Percentiles rank a stretch among this genome's conserved stretches.
Evolutionary conservation across 768 basidiomycete species (phyloP).

Genomic region (Pholiota molesta): DNA sequence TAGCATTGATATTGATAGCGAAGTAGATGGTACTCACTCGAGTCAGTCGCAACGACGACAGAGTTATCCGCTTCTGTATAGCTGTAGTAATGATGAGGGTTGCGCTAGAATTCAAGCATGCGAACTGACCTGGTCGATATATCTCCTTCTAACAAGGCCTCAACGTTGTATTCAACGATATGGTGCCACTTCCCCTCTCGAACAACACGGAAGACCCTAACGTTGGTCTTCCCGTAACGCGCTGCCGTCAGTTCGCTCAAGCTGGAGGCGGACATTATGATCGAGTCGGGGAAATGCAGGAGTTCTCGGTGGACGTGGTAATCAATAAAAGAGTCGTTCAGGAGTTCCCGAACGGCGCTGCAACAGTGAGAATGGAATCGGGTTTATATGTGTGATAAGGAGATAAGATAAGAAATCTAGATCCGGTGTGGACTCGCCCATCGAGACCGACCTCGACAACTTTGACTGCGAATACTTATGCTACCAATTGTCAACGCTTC

Average conservation of each 20-base stretch:
- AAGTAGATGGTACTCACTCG: conserved; percentile 56
- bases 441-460: background rate
- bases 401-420: conserved; percentile 9
- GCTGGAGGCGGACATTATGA: conserved; percentile 1
- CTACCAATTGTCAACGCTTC: too few relatives aligned
- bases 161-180: conserved; percentile 85
- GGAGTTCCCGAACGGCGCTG: background rate
- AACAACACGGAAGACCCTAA: conserved; percentile 86
- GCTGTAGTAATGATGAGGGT: conserved; percentile 36
- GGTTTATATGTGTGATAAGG: background rate
- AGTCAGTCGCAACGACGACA: conserved; percentile 90
- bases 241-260: conserved; percentile 40
- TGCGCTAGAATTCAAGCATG: background rate
- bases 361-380: background rate
- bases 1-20: background rate
- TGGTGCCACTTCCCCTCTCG: conserved; percentile 68
- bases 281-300: background rate
- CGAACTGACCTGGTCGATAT: conserved; percentile 68
- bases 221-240: conserved; percentile 87
- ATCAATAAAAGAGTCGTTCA: too few relatives aligned
- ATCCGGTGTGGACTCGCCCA: background rate
- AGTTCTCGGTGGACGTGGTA: background rate
- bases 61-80: conserved; percentile 91
- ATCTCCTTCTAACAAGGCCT: conserved; percentile 80
- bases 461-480: too few relatives aligned